These are phyloP conservation scores for Cubamyces lactineus DNA, from an alignment of 768 basidiomycete species.

Conservation along the genomic window DNA sequence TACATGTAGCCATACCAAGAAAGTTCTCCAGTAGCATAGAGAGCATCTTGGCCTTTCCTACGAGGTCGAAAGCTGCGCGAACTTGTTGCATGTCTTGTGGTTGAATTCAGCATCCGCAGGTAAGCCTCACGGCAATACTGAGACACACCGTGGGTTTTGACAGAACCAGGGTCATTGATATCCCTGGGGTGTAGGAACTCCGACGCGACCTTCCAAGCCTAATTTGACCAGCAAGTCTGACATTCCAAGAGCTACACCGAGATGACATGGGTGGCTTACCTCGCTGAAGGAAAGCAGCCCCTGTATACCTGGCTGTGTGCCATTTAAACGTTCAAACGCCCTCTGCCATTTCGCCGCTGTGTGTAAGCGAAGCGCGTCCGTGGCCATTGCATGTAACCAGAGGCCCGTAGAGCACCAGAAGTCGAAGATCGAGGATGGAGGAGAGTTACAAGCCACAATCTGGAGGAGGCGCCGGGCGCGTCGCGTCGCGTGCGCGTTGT, in stretches of 20 bases:
- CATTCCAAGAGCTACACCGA: background rate
- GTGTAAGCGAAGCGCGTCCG: slow-evolving; percentile 24
- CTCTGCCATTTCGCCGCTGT: slow-evolving; percentile 35
- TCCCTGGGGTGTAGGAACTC: slow-evolving; percentile 60
- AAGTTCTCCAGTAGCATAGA: slow-evolving; percentile 71
- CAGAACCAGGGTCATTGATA: slow-evolving; percentile 44
- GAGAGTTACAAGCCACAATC: background rate
- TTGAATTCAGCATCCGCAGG: slow-evolving; percentile 16
- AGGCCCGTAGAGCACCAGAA: background rate
- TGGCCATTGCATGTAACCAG: slow-evolving; percentile 20
- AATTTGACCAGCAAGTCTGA: background rate
- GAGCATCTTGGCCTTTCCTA: slow-evolving; percentile 62
- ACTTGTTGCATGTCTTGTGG: slow-evolving; percentile 51
- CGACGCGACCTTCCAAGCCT: slow-evolving; percentile 66
- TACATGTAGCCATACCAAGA: slow-evolving; percentile 51
- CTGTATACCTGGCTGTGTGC: slow-evolving; percentile 34
- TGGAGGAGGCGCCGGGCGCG: background rate
- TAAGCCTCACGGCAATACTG: slow-evolving; percentile 2
- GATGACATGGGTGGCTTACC: slow-evolving; percentile 38
- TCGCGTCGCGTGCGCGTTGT: slow-evolving; percentile 8
- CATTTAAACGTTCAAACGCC: slow-evolving; percentile 36
- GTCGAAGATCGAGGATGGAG: background rate
- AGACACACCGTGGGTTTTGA: slow-evolving; percentile 35
- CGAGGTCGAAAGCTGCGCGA: slow-evolving; percentile 56
- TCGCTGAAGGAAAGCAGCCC: slow-evolving; percentile 58